A percentile compares a stretch with the other conserved stretches of the same genome.
Evolutionary conservation across 164 flowering plant species (phyloP).

Genomic region (Vitis rotundifolia): DNA sequence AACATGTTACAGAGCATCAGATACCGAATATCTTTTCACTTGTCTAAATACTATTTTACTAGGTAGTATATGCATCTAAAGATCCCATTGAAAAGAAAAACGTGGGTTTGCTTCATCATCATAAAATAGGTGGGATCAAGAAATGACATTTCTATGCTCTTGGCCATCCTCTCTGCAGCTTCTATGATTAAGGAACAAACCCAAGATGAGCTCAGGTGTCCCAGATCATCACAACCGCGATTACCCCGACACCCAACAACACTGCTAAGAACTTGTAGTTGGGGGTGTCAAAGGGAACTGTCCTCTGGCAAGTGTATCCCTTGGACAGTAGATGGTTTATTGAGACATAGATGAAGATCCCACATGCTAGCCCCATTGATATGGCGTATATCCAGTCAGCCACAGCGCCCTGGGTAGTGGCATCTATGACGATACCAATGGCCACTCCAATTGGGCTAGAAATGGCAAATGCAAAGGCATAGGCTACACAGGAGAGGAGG

Average conservation of each 20-base stretch:
- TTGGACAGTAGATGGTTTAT: conserved; percentile 66
- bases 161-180: too few species aligned
- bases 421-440: conserved; percentile 72
- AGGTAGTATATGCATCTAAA: too few species aligned
- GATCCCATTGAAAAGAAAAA: too few species aligned
- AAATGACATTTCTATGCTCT: too few species aligned
- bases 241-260: conserved; percentile 54
- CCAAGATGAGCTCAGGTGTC: conserved; percentile 29
- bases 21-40: too few species aligned
- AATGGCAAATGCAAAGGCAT: conserved; percentile 72
- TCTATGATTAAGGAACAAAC: not conserved
- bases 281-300: conserved; percentile 32
- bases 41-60: too few species aligned
- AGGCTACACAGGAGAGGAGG: conserved; percentile 47
- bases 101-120: too few species aligned
- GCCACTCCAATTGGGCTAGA: conserved; percentile 75
- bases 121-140: too few species aligned
- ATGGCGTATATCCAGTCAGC: conserved; percentile 83
- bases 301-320: conserved; percentile 43
- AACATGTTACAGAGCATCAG: too few species aligned
- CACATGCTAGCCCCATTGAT: conserved; percentile 78
- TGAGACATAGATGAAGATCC: conserved; percentile 68
- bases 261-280: conserved; percentile 52
- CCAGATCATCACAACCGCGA: conserved; percentile 86
- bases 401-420: conserved; percentile 61